Conservation (phyloP, 2,329 filamentous ascomycete species). For the Ceratocystis variospora region DNA sequence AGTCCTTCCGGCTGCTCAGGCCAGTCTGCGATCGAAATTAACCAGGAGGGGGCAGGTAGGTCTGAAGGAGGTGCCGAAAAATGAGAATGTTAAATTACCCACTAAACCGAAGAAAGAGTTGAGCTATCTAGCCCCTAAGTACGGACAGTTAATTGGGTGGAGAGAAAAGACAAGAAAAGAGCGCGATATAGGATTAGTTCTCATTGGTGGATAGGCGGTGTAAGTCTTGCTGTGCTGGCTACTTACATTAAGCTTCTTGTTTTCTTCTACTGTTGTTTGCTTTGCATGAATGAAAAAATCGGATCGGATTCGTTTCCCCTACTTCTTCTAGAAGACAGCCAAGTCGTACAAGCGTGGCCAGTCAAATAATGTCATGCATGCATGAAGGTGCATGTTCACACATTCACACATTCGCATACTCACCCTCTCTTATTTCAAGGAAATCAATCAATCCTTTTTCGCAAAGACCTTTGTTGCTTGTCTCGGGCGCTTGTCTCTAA, state of each 20-base stretch:
- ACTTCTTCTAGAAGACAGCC: background rate
- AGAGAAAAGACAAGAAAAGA: background rate
- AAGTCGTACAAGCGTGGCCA: background rate
- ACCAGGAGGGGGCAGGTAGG: background rate
- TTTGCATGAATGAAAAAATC: background rate
- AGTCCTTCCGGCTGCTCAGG: background rate
- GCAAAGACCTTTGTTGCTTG: background rate
- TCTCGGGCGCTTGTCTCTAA: background rate
- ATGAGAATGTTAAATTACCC: background rate
- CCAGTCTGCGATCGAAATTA: background rate
- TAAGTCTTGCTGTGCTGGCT: background rate
- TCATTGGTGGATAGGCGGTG: background rate
- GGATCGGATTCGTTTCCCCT: background rate
- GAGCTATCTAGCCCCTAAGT: too few species aligned
- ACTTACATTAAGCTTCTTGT: background rate
- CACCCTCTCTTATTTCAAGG: background rate
- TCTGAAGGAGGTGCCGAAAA: conserved; percentile 5
- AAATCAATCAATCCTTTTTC: background rate
- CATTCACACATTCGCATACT: background rate
- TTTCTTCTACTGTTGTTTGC: background rate
- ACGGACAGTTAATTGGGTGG: too few species aligned
- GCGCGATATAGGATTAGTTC: background rate
- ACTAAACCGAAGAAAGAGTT: background rate
- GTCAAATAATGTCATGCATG: background rate
- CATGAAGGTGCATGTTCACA: background rate